Conservation (phyloP, 768 basidiomycete species). For the Leccinellum luteum region DNA sequence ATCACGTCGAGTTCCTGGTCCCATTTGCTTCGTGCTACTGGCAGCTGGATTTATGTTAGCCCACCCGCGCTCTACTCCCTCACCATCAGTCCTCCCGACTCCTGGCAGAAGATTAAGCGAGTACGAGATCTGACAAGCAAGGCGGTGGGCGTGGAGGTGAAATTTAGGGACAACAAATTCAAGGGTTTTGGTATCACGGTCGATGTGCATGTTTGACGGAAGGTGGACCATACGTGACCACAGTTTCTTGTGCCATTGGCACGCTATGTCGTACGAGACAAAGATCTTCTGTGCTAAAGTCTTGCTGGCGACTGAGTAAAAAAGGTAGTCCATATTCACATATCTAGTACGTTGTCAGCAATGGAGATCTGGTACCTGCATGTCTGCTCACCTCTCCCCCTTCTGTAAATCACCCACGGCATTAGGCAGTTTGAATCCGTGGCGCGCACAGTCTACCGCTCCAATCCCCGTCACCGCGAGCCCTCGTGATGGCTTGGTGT, state of each 20-base stretch:
- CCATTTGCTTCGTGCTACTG: slow-evolving; percentile 31
- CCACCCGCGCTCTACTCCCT: slow-evolving; percentile 40
- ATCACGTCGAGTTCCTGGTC: slow-evolving; percentile 29
- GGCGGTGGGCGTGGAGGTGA: slow-evolving; percentile 36
- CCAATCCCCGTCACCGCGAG: background rate
- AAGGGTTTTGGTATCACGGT: background rate
- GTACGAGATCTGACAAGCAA: slow-evolving; percentile 27
- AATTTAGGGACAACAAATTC: slow-evolving; percentile 35
- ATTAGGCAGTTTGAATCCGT: background rate
- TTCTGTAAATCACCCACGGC: background rate
- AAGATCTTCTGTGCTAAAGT: background rate
- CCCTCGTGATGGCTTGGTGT: background rate
- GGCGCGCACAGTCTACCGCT: background rate
- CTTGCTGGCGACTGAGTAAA: background rate
- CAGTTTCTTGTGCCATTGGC: background rate
- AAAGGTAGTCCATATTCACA: background rate
- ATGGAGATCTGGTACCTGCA: background rate
- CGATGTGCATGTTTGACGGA: background rate
- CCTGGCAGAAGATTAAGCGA: slow-evolving; percentile 28
- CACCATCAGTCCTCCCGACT: slow-evolving; percentile 11
- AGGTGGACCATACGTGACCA: background rate
- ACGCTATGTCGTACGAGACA: background rate
- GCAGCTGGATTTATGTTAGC: slow-evolving; percentile 4
- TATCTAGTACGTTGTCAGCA: background rate
- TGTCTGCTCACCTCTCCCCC: background rate